phyloP scores from a whole-genome alignment of 148 eudicot species.

The Camellia lanceoleosa region DNA sequence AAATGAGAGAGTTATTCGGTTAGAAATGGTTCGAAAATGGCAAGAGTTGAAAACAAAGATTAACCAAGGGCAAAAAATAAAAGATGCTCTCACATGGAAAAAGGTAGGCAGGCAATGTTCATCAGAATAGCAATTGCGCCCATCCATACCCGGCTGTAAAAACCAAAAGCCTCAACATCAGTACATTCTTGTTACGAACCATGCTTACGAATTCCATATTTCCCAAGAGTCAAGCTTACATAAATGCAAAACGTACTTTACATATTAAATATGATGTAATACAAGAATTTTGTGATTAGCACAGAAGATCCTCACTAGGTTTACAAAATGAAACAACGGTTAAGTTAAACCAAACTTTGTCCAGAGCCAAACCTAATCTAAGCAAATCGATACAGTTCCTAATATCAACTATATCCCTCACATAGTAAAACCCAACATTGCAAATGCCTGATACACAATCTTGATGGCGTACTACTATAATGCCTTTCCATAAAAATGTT shows the following conservation, averaged over 20 bases:
- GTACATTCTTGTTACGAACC: slow-evolving; percentile 7
- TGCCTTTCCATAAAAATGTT: background rate
- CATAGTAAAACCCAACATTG: background rate
- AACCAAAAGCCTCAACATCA: slow-evolving; percentile 19
- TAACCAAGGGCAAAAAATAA: background rate
- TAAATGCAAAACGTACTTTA: background rate
- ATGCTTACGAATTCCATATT: background rate
- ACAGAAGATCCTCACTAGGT: background rate
- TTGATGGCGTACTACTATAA: background rate
- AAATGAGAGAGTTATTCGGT: background rate
- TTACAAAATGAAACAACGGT: background rate
- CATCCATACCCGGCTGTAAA: slow-evolving; percentile 74
- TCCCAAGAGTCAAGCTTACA: background rate
- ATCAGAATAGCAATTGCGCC: slow-evolving; percentile 83
- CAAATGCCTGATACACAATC: background rate
- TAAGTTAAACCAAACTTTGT: background rate
- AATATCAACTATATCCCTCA: background rate
- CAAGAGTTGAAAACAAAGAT: background rate
- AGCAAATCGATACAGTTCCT: background rate
- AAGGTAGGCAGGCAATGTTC: slow-evolving; percentile 93
- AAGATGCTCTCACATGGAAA: slow-evolving; percentile 61
- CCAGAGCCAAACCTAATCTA: background rate
- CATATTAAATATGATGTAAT: background rate
- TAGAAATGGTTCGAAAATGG: background rate
- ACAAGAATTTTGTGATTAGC: background rate